These are phyloP conservation scores for Ambrosiella beaveri DNA, from an alignment of 2,329 filamentous ascomycete species.

Conservation along the genomic window DNA sequence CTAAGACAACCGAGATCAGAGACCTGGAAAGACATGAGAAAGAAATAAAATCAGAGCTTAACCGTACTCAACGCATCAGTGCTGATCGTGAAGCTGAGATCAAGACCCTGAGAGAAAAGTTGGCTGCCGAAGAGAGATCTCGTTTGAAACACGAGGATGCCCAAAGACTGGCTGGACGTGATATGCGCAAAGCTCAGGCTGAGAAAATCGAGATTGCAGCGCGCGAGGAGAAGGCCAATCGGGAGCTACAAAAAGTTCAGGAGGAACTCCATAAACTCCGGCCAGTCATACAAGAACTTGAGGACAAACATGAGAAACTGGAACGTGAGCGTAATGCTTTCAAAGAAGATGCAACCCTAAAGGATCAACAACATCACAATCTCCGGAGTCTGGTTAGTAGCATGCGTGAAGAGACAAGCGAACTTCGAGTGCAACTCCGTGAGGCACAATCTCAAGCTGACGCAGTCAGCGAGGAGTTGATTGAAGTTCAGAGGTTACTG, in stretches of 20 bases:
- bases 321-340: slow-evolving; percentile 49
- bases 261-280: slow-evolving; percentile 56
- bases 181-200: slow-evolving; percentile 59
- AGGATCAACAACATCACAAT: slow-evolving; percentile 68
- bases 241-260: slow-evolving; percentile 53
- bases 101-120: slow-evolving; percentile 58
- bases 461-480: slow-evolving; percentile 77
- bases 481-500: slow-evolving; percentile 72
- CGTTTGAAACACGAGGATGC: slow-evolving; percentile 64
- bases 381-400: slow-evolving; percentile 74
- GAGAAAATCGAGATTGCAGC: slow-evolving; percentile 66
- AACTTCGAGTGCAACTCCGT: slow-evolving; percentile 80
- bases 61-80: slow-evolving; percentile 49
- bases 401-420: slow-evolving; percentile 82
- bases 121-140: slow-evolving; percentile 54
- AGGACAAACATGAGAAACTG: slow-evolving; percentile 54
- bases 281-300: slow-evolving; percentile 45
- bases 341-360: slow-evolving; percentile 67
- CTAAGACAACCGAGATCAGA: slow-evolving; percentile 43
- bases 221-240: slow-evolving; percentile 49
- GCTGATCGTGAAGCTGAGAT: slow-evolving; percentile 64
- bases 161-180: slow-evolving; percentile 54
- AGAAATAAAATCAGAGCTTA: slow-evolving; percentile 60
- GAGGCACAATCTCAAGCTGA: slow-evolving; percentile 71
- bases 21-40: slow-evolving; percentile 68